Conservation (phyloP, 2,329 filamentous ascomycete genomes). For the Neofusicoccum laricinum region DNA sequence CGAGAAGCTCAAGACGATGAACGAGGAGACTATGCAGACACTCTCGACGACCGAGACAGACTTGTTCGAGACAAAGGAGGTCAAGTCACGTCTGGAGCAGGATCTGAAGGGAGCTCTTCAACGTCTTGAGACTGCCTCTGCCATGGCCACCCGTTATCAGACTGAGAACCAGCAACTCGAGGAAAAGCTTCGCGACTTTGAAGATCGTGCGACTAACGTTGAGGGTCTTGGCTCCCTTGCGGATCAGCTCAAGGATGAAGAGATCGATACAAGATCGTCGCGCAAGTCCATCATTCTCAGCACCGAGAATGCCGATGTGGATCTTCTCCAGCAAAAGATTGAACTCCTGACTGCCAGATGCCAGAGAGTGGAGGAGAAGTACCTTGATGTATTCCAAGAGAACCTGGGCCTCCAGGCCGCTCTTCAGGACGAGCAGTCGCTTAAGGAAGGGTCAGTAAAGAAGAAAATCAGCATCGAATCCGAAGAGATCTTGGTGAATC, state of each 20-base stretch:
- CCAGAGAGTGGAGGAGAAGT: constrained; percentile 38
- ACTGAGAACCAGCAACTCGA: constrained; percentile 48
- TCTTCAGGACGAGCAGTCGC: constrained; percentile 30
- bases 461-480: constrained; percentile 23
- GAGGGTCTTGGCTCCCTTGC: constrained; percentile 32
- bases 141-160: constrained; percentile 47
- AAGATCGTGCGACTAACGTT: constrained; percentile 20
- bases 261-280: neutral
- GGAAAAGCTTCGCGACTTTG: constrained; percentile 42
- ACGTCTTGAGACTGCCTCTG: constrained; percentile 46
- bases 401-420: constrained; percentile 38
- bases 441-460: constrained; percentile 25
- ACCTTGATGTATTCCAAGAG: constrained; percentile 42
- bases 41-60: constrained; percentile 51
- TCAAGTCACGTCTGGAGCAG: constrained; percentile 46
- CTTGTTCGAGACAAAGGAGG: constrained; percentile 50
- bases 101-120: constrained; percentile 47
- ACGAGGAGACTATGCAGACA: constrained; percentile 50
- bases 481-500: constrained; percentile 2
- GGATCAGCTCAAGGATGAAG: constrained; percentile 33
- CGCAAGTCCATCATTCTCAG: constrained; percentile 13
- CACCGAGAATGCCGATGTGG: constrained; percentile 20
- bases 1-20: constrained; percentile 47
- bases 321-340: constrained; percentile 40
- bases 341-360: constrained; percentile 35